phyloP scores from a whole-genome alignment of 352 stramenopile genomes.

The Paralagenidium karlingii region DNA sequence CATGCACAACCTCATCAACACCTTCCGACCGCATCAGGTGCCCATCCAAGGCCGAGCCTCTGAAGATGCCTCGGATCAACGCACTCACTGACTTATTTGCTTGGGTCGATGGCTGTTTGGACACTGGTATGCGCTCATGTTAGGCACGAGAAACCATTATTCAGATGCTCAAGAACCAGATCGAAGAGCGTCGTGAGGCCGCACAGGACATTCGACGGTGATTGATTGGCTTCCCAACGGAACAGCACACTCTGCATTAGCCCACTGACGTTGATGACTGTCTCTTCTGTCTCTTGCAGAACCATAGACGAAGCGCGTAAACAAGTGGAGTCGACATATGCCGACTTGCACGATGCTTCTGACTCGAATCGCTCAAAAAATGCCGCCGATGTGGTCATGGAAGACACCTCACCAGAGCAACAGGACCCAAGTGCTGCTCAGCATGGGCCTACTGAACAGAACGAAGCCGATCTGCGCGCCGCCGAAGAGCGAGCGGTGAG shows the following conservation, averaged over 20 bases:
- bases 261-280: too few relatives aligned
- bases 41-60: background rate
- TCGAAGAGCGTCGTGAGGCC: constrained; percentile 60
- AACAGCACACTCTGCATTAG: too few relatives aligned
- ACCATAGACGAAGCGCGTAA: constrained; percentile 55
- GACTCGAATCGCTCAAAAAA: constrained; percentile 14
- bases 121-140: background rate
- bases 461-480: constrained; percentile 22
- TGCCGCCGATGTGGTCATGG: constrained; percentile 12
- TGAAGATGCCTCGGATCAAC: too few relatives aligned
- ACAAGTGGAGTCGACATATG: constrained; percentile 45
- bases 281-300: too few relatives aligned
- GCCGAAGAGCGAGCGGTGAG: constrained; percentile 1
- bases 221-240: too few relatives aligned
- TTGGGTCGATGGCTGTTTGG: background rate
- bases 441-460: constrained; percentile 27
- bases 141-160: constrained; percentile 67
- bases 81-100: too few relatives aligned
- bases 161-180: constrained; percentile 68
- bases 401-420: constrained; percentile 10
- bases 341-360: constrained; percentile 32
- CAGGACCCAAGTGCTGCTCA: constrained; percentile 3
- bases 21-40: constrained; percentile 72
- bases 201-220: constrained; percentile 55
- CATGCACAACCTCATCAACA: constrained; percentile 86